Percentiles rank a stretch among this genome's conserved stretches.
Evolutionary conservation across 1,284 basidiomycete species (phyloP).

Genomic region (Ceratobasidium sp.): DNA sequence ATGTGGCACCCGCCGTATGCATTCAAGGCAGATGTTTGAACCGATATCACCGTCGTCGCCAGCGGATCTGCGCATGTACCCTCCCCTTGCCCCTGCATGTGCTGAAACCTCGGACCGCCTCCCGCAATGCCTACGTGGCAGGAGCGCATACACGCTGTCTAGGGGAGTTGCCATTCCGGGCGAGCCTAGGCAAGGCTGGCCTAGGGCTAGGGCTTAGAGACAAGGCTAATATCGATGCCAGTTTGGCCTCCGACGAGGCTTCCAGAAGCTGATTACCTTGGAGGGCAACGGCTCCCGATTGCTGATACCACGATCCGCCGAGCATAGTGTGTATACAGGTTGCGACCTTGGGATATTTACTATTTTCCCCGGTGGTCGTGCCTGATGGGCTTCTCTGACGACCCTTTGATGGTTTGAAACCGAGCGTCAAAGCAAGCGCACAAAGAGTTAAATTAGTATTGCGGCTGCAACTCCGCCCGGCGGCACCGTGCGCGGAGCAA

Average conservation of each 20-base stretch:
- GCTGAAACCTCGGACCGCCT: conserved; percentile 1
- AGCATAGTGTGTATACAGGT: background rate
- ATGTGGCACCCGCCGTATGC: background rate
- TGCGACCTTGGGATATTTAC: background rate
- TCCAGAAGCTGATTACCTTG: conserved; percentile 13
- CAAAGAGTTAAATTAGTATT: background rate
- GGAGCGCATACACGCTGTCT: conserved; percentile 3
- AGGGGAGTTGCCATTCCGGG: background rate
- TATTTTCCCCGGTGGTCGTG: background rate
- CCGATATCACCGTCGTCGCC: conserved; percentile 5
- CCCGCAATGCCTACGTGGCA: conserved; percentile 1
- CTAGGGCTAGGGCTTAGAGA: background rate
- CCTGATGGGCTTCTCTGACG: background rate
- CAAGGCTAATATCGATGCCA: background rate
- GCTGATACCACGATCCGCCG: background rate
- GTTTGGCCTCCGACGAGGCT: background rate
- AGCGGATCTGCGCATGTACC: background rate
- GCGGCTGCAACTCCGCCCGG: background rate
- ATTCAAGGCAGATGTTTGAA: background rate
- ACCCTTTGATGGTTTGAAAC: conserved; percentile 26
- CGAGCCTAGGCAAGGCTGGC: background rate
- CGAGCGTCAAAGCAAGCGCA: background rate
- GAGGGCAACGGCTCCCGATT: conserved; percentile 1
- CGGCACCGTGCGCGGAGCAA: background rate
- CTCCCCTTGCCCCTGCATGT: background rate